phyloP scores from a whole-genome alignment of 2,329 filamentous ascomycete genomes.

The Juglanconis oblonga region DNA sequence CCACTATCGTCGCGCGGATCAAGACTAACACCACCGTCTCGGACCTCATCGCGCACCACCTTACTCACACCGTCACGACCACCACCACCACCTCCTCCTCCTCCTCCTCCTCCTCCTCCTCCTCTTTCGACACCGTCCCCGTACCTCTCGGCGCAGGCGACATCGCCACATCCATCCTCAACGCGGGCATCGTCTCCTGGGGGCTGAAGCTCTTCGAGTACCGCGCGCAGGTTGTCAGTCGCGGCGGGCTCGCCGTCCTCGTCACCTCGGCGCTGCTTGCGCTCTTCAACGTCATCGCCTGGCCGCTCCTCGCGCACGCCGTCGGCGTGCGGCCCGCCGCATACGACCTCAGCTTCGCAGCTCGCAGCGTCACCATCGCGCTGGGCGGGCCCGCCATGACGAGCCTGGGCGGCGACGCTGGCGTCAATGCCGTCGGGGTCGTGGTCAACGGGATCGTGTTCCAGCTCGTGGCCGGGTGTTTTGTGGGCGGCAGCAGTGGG shows the following conservation, averaged over 20 bases:
- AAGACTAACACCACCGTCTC: slow-evolving; percentile 30
- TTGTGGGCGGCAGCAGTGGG: slow-evolving; percentile 17
- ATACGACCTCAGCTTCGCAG: slow-evolving; percentile 44
- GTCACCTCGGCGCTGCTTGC: slow-evolving; percentile 36
- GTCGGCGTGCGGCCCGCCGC: slow-evolving; percentile 33
- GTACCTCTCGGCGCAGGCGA: slow-evolving; percentile 42
- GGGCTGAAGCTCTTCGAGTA: slow-evolving; percentile 53
- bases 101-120: slow-evolving; percentile 14
- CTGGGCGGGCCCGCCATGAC: slow-evolving; percentile 46
- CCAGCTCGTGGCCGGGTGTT: slow-evolving; percentile 33
- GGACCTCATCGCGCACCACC: slow-evolving; percentile 22
- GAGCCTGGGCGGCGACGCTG: slow-evolving; percentile 41
- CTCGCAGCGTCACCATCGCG: slow-evolving; percentile 49
- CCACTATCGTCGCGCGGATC: slow-evolving; percentile 25
- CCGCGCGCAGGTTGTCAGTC: slow-evolving; percentile 42
- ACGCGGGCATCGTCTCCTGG: slow-evolving; percentile 51
- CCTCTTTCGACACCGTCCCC: not conserved
- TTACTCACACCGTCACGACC: slow-evolving; percentile 22
- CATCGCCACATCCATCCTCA: slow-evolving; percentile 44
- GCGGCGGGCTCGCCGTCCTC: slow-evolving; percentile 38
- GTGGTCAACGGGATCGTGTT: slow-evolving; percentile 48
- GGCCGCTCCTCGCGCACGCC: slow-evolving; percentile 34
- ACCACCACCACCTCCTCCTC: not conserved
- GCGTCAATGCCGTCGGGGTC: slow-evolving; percentile 48
- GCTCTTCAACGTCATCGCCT: slow-evolving; percentile 39